phyloP scores from a whole-genome alignment of 352 stramenopile genomes.

The Phytophthora idaei region DNA sequence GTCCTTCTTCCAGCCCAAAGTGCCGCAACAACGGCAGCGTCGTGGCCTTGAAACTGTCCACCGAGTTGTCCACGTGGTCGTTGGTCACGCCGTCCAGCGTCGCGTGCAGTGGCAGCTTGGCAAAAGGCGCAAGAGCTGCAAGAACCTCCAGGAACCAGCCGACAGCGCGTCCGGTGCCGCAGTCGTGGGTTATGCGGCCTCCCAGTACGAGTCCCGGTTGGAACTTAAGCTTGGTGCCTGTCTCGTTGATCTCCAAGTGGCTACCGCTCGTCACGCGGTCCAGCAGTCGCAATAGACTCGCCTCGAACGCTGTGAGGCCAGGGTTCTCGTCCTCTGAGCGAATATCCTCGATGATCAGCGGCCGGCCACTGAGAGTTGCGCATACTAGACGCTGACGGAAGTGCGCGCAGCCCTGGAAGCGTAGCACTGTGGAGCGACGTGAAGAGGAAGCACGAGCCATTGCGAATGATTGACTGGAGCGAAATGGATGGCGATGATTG shows the following conservation, averaged over 20 bases:
- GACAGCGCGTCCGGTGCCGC: slow-evolving; percentile 89
- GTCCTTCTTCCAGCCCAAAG: slow-evolving; percentile 95
- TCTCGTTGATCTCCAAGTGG: slow-evolving; percentile 99
- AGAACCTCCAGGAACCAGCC: slow-evolving; percentile 99
- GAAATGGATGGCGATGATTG: slow-evolving; percentile 11
- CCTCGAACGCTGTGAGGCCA: slow-evolving; percentile 96
- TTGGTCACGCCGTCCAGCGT: slow-evolving; percentile 97
- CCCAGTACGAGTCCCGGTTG: slow-evolving; percentile 96
- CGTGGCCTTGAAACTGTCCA: slow-evolving; percentile 95
- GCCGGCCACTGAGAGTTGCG: slow-evolving; percentile 91
- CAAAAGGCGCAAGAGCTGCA: slow-evolving; percentile 97
- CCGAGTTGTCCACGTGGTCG: slow-evolving; percentile 88
- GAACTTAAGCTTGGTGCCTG: slow-evolving; percentile 97
- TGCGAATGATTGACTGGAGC: slow-evolving; percentile 9
- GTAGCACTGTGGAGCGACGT: slow-evolving; percentile 40
- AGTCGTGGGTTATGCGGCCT: slow-evolving; percentile 96
- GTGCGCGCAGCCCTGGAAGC: slow-evolving; percentile 86
- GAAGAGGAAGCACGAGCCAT: slow-evolving; percentile 19
- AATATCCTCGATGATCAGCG: slow-evolving; percentile 96
- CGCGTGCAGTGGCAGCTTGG: slow-evolving; percentile 94
- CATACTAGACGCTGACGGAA: slow-evolving; percentile 95
- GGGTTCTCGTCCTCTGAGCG: slow-evolving; percentile 94
- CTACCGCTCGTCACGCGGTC: slow-evolving; percentile 97
- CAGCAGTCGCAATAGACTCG: slow-evolving; percentile 96
- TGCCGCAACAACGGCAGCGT: slow-evolving; percentile 95